Percentiles rank a stretch among this genome's conserved stretches.
These are phyloP conservation scores for Globisporangium solare DNA, from an alignment of 352 stramenopile genomes.

Conservation along the genomic window DNA sequence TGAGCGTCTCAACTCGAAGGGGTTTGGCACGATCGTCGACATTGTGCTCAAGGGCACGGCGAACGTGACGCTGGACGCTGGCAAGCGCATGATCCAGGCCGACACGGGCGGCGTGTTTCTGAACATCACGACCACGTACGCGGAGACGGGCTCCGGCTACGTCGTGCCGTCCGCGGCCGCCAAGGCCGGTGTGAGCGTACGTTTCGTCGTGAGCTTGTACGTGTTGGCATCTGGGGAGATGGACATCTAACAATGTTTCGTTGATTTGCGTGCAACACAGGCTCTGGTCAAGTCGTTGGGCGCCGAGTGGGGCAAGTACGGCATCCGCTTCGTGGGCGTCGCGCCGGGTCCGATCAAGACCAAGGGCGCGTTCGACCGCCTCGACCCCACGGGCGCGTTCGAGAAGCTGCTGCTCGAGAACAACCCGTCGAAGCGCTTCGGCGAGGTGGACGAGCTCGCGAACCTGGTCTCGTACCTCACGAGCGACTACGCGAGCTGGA, in stretches of 20 bases:
- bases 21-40: constrained; percentile 95
- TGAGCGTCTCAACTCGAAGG: constrained; percentile 90
- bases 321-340: constrained; percentile 95
- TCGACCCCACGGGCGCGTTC: constrained; percentile 70
- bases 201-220: neutral
- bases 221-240: too few relatives aligned
- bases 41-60: constrained; percentile 90
- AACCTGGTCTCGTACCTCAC: constrained; percentile 75
- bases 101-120: constrained; percentile 87
- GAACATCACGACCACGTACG: constrained; percentile 96
- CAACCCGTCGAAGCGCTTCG: constrained; percentile 71
- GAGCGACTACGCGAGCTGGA: constrained; percentile 78
- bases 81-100: constrained; percentile 76
- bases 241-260: neutral
- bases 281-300: constrained; percentile 94
- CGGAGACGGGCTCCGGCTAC: constrained; percentile 92
- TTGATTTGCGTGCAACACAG: constrained; percentile 28
- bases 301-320: constrained; percentile 95
- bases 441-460: constrained; percentile 71
- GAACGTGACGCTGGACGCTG: constrained; percentile 79
- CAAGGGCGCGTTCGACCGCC: constrained; percentile 73
- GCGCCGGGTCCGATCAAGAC: constrained; percentile 94
- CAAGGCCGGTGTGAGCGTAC: constrained; percentile 91
- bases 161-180: constrained; percentile 94
- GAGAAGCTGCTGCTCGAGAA: constrained; percentile 59